Conservation (phyloP, 305 asterid species). For the Nicotiana rustica region DNA sequence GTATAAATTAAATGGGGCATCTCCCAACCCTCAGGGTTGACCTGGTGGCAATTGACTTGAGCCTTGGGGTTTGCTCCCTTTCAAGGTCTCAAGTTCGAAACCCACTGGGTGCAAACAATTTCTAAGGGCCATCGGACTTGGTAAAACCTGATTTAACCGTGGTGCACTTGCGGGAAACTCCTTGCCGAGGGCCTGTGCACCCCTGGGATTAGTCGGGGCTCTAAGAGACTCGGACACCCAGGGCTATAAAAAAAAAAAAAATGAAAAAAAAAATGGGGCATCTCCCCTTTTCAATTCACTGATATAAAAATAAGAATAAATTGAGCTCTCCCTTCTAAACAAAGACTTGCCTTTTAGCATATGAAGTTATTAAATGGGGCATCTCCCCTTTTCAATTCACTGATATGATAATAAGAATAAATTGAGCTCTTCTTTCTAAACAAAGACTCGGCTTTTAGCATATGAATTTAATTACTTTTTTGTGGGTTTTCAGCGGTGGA, state of each 20-base stretch:
- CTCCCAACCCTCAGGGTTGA: background rate
- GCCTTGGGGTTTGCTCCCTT: too few species aligned
- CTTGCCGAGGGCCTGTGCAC: too few species aligned
- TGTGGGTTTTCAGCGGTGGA: slow-evolving; percentile 71
- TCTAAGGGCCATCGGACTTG: too few species aligned
- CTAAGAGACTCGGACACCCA: too few species aligned
- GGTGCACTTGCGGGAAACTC: too few species aligned
- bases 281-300: slow-evolving; percentile 22
- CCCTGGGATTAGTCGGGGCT: too few species aligned
- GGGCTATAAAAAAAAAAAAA: too few species aligned
- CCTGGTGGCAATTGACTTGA: too few species aligned
- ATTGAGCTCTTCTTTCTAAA: background rate
- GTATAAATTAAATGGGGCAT: slow-evolving; percentile 16
- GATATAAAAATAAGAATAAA: background rate
- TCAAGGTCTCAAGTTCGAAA: too few species aligned
- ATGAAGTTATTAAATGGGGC: background rate
- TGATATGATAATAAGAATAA: background rate
- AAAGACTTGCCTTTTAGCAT: slow-evolving; percentile 4
- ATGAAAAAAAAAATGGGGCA: background rate
- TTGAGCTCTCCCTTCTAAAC: background rate
- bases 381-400: slow-evolving; percentile 23
- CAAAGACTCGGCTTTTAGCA: background rate
- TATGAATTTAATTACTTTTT: background rate
- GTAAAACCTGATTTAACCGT: too few species aligned
- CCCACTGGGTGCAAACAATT: too few species aligned